Percentiles rank a stretch among this genome's conserved stretches.
These are phyloP conservation scores for Nakazawaea wyomingensis DNA, from an alignment of 805 yeast species.

Conservation along the genomic window DNA sequence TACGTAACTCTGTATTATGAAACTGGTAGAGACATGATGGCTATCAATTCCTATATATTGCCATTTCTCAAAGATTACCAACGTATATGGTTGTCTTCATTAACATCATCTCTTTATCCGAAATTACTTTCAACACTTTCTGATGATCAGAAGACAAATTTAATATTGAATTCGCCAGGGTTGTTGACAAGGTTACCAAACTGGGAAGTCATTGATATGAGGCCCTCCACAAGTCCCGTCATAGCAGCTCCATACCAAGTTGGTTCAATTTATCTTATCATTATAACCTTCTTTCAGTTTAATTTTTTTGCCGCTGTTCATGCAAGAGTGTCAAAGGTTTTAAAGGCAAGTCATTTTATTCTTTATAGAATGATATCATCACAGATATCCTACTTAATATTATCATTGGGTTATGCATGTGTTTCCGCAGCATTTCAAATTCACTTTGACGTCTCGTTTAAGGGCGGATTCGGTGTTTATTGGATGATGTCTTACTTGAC, in stretches of 20 bases:
- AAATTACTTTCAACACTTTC: constrained; percentile 22
- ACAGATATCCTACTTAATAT: constrained; percentile 42
- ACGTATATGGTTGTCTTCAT: background rate
- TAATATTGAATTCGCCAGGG: constrained; percentile 18
- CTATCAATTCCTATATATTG: background rate
- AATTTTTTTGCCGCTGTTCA: constrained; percentile 52
- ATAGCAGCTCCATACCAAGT: constrained; percentile 62
- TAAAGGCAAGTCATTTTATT: constrained; percentile 42
- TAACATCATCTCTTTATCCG: constrained; percentile 16
- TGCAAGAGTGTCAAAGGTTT: constrained; percentile 36
- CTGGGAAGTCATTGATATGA: constrained; percentile 36
- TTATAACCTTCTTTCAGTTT: constrained; percentile 64
- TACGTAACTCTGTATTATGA: constrained; percentile 45
- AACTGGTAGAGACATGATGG: constrained; percentile 48
- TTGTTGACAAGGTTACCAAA: constrained; percentile 29
- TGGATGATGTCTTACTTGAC: constrained; percentile 69
- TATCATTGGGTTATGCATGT: constrained; percentile 52
- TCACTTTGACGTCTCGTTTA: constrained; percentile 48
- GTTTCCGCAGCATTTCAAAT: constrained; percentile 63
- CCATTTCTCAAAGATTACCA: constrained; percentile 5
- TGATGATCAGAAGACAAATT: constrained; percentile 14
- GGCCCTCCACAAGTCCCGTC: constrained; percentile 43
- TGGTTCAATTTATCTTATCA: constrained; percentile 62
- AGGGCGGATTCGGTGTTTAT: constrained; percentile 64
- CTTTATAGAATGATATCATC: constrained; percentile 47